Evolutionary conservation across 345 rosid genomes (phyloP).

Genomic region (Syzygium grande): DNA sequence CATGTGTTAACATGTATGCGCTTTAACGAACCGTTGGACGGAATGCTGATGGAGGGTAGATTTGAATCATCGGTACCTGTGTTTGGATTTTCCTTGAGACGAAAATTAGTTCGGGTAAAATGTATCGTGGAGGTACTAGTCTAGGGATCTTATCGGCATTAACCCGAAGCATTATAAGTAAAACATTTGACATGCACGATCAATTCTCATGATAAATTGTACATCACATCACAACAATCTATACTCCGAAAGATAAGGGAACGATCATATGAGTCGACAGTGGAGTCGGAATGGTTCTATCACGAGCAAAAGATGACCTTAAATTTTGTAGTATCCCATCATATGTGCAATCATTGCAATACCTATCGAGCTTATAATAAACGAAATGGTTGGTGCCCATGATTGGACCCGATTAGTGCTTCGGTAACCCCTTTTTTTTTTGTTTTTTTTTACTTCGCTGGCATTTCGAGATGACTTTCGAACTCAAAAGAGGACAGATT

Average conservation of each 20-base stretch:
- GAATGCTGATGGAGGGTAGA: background rate
- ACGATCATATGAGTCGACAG: background rate
- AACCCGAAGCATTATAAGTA: background rate
- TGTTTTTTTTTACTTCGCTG: background rate
- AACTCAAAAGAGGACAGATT: background rate
- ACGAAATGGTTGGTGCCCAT: background rate
- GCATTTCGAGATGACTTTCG: background rate
- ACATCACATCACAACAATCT: background rate
- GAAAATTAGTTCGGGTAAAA: too few relatives aligned
- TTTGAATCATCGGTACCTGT: background rate
- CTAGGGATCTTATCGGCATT: too few relatives aligned
- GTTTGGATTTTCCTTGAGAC: background rate
- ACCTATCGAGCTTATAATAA: background rate
- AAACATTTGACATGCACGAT: background rate
- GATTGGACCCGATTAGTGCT: background rate
- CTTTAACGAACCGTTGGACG: background rate
- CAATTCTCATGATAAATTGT: background rate
- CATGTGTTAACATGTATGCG: background rate
- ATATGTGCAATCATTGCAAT: background rate
- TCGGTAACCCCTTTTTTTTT: background rate
- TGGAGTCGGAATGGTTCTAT: background rate
- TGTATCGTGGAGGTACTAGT: background rate
- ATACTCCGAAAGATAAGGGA: background rate
- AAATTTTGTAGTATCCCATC: background rate
- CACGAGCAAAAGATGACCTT: background rate